Conservation (phyloP, 164 flowering plant species). For the Sextonia rubra region DNA sequence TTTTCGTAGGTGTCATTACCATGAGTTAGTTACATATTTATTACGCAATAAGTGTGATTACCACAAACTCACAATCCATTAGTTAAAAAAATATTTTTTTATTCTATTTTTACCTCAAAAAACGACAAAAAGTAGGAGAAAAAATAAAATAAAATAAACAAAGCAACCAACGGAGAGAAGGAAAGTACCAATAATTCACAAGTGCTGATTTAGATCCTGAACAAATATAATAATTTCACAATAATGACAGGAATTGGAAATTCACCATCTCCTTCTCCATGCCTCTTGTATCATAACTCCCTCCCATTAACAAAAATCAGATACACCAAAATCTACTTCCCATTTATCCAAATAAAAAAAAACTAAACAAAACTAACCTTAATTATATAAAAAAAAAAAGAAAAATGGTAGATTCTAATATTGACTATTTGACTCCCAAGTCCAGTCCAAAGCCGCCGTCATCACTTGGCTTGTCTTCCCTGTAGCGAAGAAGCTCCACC, state of each 20-base stretch:
- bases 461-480: slow-evolving; percentile 15
- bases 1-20: no score
- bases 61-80: no score
- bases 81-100: no score
- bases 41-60: no score
- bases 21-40: no score
- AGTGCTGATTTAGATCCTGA: not conserved
- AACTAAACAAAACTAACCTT: not conserved
- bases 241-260: not conserved
- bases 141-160: no score
- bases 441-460: not conserved
- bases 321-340: not conserved
- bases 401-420: not conserved
- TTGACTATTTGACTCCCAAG: no score
- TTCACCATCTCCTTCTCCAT: slow-evolving; percentile 7
- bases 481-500: slow-evolving; percentile 9
- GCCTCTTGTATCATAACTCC: slow-evolving; percentile 6
- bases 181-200: not conserved
- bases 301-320: not conserved
- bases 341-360: not conserved
- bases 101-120: not conserved
- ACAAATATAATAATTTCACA: not conserved
- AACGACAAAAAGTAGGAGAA: not conserved
- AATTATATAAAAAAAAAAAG: not conserved
- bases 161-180: not conserved